Conservation (phyloP, 352 stramenopile species). For the Albugo candida region DNA sequence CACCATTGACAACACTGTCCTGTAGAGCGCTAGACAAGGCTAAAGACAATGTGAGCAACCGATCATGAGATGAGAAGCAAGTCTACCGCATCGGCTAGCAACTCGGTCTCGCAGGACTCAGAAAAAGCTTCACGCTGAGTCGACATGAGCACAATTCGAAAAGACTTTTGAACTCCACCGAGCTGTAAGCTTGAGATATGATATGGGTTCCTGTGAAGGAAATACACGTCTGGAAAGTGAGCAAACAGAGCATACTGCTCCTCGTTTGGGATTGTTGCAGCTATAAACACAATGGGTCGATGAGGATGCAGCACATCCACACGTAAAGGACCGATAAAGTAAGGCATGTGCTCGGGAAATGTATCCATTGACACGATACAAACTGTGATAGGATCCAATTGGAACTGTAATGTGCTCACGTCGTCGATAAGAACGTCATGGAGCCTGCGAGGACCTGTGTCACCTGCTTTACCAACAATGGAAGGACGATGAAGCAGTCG, state of each 20-base stretch:
- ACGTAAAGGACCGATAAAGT: constrained; percentile 50
- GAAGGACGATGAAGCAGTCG: background rate
- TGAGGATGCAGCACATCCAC: constrained; percentile 45
- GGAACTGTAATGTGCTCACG: constrained; percentile 24
- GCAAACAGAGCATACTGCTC: constrained; percentile 46
- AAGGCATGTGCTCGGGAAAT: constrained; percentile 60
- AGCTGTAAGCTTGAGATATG: constrained; percentile 27
- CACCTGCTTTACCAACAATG: background rate
- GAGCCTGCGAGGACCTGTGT: constrained; percentile 5
- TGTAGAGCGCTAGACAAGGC: constrained; percentile 64
- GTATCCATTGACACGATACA: constrained; percentile 30
- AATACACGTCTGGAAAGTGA: constrained; percentile 52
- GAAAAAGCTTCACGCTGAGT: constrained; percentile 25
- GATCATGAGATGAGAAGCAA: background rate
- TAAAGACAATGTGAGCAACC: constrained; percentile 4
- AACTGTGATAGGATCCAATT: constrained; percentile 39
- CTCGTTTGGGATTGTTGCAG: constrained; percentile 24
- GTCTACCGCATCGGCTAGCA: constrained; percentile 50
- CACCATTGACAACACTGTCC: constrained; percentile 50
- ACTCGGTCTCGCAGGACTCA: constrained; percentile 33
- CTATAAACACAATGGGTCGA: constrained; percentile 49
- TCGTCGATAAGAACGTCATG: constrained; percentile 34
- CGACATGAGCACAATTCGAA: constrained; percentile 57
- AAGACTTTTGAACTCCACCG: constrained; percentile 37
- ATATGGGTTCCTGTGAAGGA: constrained; percentile 48